Percentiles rank a stretch among this genome's conserved stretches.
Conservation (phyloP, 768 basidiomycete species). For the Auricularia sp. region DNA sequence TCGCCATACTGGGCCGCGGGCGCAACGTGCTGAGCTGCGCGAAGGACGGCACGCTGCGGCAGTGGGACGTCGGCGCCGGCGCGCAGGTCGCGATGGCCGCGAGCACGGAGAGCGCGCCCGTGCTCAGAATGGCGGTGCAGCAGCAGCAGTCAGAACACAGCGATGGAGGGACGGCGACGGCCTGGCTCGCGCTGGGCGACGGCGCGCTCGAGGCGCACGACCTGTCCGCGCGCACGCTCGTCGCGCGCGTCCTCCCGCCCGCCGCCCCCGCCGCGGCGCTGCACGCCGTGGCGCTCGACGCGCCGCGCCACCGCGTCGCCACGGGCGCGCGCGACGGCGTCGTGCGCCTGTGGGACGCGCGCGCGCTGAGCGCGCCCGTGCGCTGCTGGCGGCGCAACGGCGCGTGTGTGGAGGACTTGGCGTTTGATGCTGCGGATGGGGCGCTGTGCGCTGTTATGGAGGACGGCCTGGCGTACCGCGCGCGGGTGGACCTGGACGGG, state of each 20-base stretch:
- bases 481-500: conserved; percentile 20
- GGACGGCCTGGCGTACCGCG: conserved; percentile 53
- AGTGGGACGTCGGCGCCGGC: conserved; percentile 62
- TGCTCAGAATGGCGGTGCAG: conserved; percentile 31
- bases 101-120: conserved; percentile 28
- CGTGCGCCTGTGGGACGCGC: conserved; percentile 45
- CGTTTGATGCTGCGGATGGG: conserved; percentile 18
- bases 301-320: conserved; percentile 51
- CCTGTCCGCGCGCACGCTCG: conserved; percentile 27
- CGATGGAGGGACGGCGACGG: conserved; percentile 21
- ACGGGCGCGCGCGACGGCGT: conserved; percentile 50
- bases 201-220: conserved; percentile 50
- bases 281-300: conserved; percentile 34
- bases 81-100: conserved; percentile 36
- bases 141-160: conserved; percentile 15
- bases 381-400: conserved; percentile 6
- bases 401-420: conserved; percentile 35
- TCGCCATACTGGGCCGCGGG: conserved; percentile 54
- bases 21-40: conserved; percentile 56
- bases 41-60: conserved; percentile 55
- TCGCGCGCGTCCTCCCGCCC: conserved; percentile 16
- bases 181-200: conserved; percentile 34
- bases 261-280: conserved; percentile 17
- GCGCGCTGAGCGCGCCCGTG: conserved; percentile 15
- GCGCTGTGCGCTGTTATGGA: conserved; percentile 38